Evolutionary conservation across 164 flowering plant species (phyloP), one percentile per base, ranked within the genome.

Genomic region (Berberis vulgaris): DNA sequence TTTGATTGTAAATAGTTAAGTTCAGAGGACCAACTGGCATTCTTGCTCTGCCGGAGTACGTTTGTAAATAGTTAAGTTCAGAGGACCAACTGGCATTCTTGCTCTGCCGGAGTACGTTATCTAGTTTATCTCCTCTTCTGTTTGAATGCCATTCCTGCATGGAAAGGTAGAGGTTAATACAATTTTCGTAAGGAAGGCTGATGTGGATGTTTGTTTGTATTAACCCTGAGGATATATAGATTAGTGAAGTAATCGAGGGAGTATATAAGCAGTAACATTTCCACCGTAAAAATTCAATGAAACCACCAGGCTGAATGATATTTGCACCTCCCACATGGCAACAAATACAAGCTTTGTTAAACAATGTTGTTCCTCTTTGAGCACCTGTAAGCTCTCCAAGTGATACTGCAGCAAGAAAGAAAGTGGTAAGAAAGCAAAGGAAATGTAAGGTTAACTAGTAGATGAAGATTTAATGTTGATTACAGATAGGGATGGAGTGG

Each of bases 261-360:
- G 7, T 3, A 11, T 2, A 2, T 50, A 4, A 53, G 40, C 6
- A 67, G 41, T 41, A 7, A 26, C 44, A 41, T 41, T 52, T 12
- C 5, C 41, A 5, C 42, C 11, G 44, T 12, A 42, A 7, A 5
- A 26, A 26, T 26, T 26, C 26, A 26, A 26, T 26, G 6, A 13
- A 49, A 67, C 84, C 73, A 70, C 87, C 97, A 12, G 97, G 97
- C 59, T 84, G 96, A 62, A 90, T 78, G 46, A 90, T 82, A 75
- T 93, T 89, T 80, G 96, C 96, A 55, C 98, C 98, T 11, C 70
- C 86, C 75, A 78, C 87, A 73, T 90, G 98, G 68, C 98, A 90
- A 43, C 97, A 97, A 56, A 89, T 93, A 76, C 98, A 93, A 59
- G 94, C 66, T 69, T 59, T 82, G 1, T 70, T 43, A 72, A 88